Evolutionary conservation across 106 monocot genomes (phyloP).

Genomic region (Apostasia shenzhenica): DNA sequence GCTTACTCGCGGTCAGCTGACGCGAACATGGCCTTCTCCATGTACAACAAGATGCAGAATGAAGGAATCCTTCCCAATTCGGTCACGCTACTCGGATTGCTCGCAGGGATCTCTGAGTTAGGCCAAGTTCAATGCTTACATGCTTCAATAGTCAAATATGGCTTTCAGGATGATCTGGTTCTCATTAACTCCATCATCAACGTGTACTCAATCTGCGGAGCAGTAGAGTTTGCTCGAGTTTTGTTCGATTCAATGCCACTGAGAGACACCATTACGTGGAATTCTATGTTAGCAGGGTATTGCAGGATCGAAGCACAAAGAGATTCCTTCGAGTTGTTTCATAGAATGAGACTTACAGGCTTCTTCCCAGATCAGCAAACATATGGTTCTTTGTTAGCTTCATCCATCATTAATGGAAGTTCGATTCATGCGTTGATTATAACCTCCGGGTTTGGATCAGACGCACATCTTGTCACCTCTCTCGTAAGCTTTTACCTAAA

Average conservation of each 20-base stretch:
- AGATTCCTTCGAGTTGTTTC: constrained; percentile 25
- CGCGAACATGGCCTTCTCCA: constrained; percentile 13
- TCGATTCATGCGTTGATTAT: constrained; percentile 36
- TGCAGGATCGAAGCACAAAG: constrained; percentile 10
- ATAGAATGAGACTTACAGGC: constrained; percentile 27
- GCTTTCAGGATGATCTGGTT: constrained; percentile 27
- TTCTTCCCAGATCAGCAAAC: constrained; percentile 43
- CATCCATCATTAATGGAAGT: constrained; percentile 13
- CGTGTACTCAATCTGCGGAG: constrained; percentile 27
- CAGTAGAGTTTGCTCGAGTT: constrained; percentile 16
- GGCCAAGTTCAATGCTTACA: constrained; percentile 34
- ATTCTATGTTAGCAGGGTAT: constrained; percentile 52
- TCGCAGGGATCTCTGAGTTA: constrained; percentile 21
- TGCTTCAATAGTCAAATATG: constrained; percentile 11
- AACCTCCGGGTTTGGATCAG: constrained; percentile 29
- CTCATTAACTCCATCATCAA: constrained; percentile 47
- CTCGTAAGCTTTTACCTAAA: constrained; percentile 55
- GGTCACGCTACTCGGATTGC: constrained; percentile 39
- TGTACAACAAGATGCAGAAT: constrained; percentile 30
- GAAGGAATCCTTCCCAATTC: constrained; percentile 43
- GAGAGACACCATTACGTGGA: constrained; percentile 57
- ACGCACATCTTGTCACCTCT: constrained; percentile 34
- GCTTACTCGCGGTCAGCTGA: constrained; percentile 31
- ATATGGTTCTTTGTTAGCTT: constrained; percentile 34
- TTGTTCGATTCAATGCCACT: constrained; percentile 54